Base-by-base conservation (phyloP, 306 rosid genomes). In the Gastrolobium bilobum region DNA sequence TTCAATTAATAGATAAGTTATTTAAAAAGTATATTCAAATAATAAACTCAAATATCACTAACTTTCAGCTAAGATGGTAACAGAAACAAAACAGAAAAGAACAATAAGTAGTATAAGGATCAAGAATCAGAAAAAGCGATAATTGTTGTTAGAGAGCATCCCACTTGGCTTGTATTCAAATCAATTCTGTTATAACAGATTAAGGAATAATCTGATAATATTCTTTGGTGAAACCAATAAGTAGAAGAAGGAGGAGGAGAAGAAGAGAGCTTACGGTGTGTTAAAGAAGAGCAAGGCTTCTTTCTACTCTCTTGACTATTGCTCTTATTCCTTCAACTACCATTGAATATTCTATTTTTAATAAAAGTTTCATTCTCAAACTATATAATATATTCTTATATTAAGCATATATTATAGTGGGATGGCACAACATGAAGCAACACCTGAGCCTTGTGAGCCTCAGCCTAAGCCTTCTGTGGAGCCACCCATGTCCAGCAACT, bases 391-490 rank as follows among this genome's bases (percentile, higher is more conserved):
- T 68, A 31, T 10, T 10, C 3, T 40, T 44, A 10, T n/a, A 42
- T 11, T 33, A 5, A 20, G 26, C 26, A 20, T 65, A 40, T 42
- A 54, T 34, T 38, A 14, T 57, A 20, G 50, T 63, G 74, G 2
- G 14, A 85, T 79, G 86, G 86, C 69, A 43, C 81, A 61, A 37
- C 53, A 54, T 47, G 84, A 57, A 62, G 46, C 53, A 10, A 74
- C 30, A 7, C 54, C 70, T 4, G 63, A 57, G 63, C 30, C 69
- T 43, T 52, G 80, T 52, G 37, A 72, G 4, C 7, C 75, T 34
- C 11, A 50, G 3, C 83, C 83, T 40, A 3, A 50, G 6, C 51
- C 72, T 83, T 34, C 84, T 60, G 44, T 34, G 62, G 69, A 33
- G 1, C 71, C 64, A 48, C 60, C 57, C 33, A 79, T 69, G 77